Conservation (phyloP, 2,329 filamentous ascomycete species). For the Daldinia sp. region DNA sequence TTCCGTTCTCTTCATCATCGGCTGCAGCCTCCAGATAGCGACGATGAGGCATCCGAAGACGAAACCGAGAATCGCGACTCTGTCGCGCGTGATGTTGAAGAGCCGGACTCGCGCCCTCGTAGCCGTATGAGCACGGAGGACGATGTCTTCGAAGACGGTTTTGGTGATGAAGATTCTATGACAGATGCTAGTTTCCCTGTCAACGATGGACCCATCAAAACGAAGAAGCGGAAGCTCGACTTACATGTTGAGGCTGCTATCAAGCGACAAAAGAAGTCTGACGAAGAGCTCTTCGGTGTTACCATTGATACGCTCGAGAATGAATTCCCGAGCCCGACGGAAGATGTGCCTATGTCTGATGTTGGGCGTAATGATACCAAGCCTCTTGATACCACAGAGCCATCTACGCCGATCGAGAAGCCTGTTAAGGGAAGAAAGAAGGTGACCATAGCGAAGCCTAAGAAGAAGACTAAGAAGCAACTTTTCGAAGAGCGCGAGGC, state of each 20-base stretch:
- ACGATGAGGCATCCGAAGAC: conserved; percentile 86
- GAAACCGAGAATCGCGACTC: conserved; percentile 73
- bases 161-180: conserved; percentile 73
- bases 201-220: conserved; percentile 64
- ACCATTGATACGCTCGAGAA: conserved; percentile 66
- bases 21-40: conserved; percentile 77
- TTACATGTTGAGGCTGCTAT: conserved; percentile 75
- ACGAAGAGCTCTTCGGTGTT: conserved; percentile 81
- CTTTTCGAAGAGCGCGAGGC: conserved; percentile 54
- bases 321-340: conserved; percentile 61
- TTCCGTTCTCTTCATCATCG: conserved; percentile 86
- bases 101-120: conserved; percentile 82
- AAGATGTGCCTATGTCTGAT: conserved; percentile 63
- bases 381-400: conserved; percentile 58
- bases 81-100: conserved; percentile 81
- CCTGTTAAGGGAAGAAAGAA: conserved; percentile 67
- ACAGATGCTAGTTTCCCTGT: conserved; percentile 79
- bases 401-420: conserved; percentile 59
- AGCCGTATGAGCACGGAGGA: conserved; percentile 79
- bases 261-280: conserved; percentile 83
- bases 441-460: conserved; percentile 59
- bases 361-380: conserved; percentile 62
- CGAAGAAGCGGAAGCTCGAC: conserved; percentile 80
- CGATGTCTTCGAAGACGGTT: conserved; percentile 64
- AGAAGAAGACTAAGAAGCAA: conserved; percentile 69